Base-by-base conservation (phyloP, 2,329 filamentous ascomycete genomes). In the Arachnopeziza araneosa region DNA sequence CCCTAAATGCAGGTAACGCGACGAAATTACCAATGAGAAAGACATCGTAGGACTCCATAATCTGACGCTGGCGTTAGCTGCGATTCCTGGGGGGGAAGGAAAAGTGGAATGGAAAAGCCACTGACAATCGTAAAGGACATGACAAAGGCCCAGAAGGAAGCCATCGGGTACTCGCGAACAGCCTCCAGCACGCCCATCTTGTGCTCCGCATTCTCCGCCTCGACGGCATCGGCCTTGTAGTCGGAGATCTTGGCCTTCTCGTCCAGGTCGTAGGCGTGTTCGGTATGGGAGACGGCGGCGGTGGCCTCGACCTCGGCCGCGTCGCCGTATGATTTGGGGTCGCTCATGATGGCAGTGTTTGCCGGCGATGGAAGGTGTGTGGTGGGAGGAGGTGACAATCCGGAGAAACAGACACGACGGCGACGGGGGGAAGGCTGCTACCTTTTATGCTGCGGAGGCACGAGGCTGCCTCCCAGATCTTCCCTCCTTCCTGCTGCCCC, bases 21-120 rank as follows among this genome's bases (percentile, higher is more conserved):
- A 86, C 72, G 71, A 87, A 87, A 60, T 82, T 79, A 54, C 80
- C 79, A 68, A 81, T 84, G 23, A 87, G 74, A 75, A 87, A 86
- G 63, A 86, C 80, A 70, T 78, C 78, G 76, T 84, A 87, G 4
- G 83, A 81, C 70, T 86, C 84, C 84, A 87, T 86, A 66, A 77
- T 83, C 83, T 86, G 44, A 24, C 64, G 64, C 26, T 32, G 21
- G 49, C 14, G 49, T 57, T 56, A 57, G 52, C 26, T 23, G 12
- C 24, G 26, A 52, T 51, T 52, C 19, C 24, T 52, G 57, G 48
- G n/a, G 50, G 21, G 48, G 14, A 8, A 44, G 17, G 36, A 26
- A 30, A 9, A 9, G 26, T 5, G 26, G 9, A 30, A 9, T 4
- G 26, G 26, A 9, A 30, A 30, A 9, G 22, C 36, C 62, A 52